Base-by-base conservation (phyloP, 305 asterid species). In the Solanum hybrid region DNA sequence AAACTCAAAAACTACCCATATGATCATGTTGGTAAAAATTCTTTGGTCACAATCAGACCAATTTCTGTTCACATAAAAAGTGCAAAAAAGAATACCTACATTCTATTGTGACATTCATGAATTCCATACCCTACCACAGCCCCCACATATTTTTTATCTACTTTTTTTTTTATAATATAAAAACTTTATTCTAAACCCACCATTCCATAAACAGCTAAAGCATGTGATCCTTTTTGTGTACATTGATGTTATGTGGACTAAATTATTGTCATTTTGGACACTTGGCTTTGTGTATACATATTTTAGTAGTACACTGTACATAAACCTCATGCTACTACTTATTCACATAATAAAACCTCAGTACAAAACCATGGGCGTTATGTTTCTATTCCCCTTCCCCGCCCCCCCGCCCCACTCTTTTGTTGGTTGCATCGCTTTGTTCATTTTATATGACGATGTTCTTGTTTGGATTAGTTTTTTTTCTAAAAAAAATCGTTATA, bases 161-260 rank as follows among this genome's bases (percentile, higher is more conserved):
- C 67, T 6, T 29, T 75, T 28, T 28, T 12, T 73, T 73, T 26
- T 12, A 12, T 29, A 29, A 51, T 51, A 51, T 51, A 51, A 57
- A 57, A 18, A 57, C 46, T 77, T 40, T 87, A 75, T 42, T 74
- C 67, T 88, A 88, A 46, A 76, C 34, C 86, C 90, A 88, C 89
- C 86, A 76, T 29, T 77, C 85, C 84, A 46, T 76, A 76, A 40
- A 76, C 36, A 79, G 89, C 90, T 88, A 76, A 88, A 88, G 18
- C 90, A 88, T 88, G 89, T 88, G 86, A 88, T 75, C 86, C 80
- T 87, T 87, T 73, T 67, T 11, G 46, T 75, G 73, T 87, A 73
- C 42, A 29, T 29, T 80, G 86, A 69, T 80, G 46, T 83, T 81
- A 82, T 89, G 88, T 71, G 89, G 87, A 82, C 90, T 89, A 89